Conservation (phyloP, 2,329 filamentous ascomycete genomes). For the Pyricularia sp. region DNA sequence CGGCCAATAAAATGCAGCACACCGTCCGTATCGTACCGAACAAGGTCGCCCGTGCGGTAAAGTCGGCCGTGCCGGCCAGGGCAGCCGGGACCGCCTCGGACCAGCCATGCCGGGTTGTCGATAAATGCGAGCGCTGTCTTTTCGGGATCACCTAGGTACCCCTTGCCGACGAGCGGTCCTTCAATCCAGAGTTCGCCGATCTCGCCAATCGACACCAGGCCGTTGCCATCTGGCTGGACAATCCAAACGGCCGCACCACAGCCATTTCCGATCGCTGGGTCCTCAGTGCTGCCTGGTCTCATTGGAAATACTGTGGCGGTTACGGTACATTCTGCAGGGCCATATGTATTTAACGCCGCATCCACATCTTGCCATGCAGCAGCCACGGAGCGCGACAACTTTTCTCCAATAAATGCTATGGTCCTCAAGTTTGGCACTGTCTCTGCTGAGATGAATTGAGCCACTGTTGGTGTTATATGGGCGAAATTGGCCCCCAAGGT, state of each 20-base stretch:
- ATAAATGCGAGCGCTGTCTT: neutral
- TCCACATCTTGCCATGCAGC: neutral
- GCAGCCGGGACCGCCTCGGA: too few species aligned
- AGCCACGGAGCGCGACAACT: neutral
- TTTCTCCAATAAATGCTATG: conserved; percentile 53
- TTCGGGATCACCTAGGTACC: conserved; percentile 26
- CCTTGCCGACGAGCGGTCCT: conserved; percentile 32
- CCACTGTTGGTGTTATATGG: conserved; percentile 38
- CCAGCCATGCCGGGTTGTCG: conserved; percentile 12
- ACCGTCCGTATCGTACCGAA: too few species aligned
- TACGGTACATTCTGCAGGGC: conserved; percentile 43
- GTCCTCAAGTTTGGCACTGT: conserved; percentile 4
- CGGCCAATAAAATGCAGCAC: too few species aligned
- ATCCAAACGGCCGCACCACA: conserved; percentile 5
- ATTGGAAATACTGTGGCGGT: conserved; percentile 5
- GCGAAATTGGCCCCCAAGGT: conserved; percentile 45
- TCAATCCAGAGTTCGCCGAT: conserved; percentile 36
- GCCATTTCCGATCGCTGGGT: too few species aligned
- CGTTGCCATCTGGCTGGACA: conserved; percentile 9
- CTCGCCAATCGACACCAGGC: too few species aligned
- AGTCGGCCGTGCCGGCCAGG: too few species aligned
- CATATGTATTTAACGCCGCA: conserved; percentile 26
- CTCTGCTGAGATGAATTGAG: conserved; percentile 7
- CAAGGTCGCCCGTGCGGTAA: too few species aligned
- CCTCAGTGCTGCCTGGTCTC: too few species aligned